Conservation (phyloP, 2,329 filamentous ascomycete genomes). For the Eutypa lata region DNA sequence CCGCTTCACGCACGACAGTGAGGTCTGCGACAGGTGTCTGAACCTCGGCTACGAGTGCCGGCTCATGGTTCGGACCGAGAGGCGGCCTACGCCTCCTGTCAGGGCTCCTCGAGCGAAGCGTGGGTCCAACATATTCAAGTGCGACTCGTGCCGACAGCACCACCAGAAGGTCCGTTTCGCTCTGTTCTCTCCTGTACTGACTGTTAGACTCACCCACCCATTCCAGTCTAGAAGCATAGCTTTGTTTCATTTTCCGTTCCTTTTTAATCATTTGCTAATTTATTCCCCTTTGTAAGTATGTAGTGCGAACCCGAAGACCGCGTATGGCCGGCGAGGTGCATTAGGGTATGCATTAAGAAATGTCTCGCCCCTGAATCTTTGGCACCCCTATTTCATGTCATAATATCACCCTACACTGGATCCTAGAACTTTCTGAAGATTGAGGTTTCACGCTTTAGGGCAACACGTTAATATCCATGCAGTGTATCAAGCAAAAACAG, state of each 20-base stretch:
- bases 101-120: neutral
- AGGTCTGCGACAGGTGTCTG: slow-evolving; percentile 7
- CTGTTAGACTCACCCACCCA: too few species aligned
- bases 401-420: too few species aligned
- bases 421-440: too few species aligned
- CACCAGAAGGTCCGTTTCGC: neutral
- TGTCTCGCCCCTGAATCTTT: too few species aligned
- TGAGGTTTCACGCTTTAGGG: too few species aligned
- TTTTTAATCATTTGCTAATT: neutral
- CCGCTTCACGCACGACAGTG: neutral
- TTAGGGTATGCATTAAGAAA: too few species aligned
- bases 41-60: slow-evolving; percentile 3
- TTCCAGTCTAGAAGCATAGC: too few species aligned
- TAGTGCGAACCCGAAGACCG: neutral
- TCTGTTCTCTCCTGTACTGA: too few species aligned
- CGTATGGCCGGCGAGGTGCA: neutral
- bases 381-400: too few species aligned
- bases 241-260: neutral
- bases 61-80: neutral
- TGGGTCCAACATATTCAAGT: slow-evolving; percentile 2
- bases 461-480: too few species aligned
- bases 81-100: neutral
- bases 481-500: neutral
- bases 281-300: neutral
- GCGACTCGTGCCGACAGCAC: slow-evolving; percentile 6